A percentile compares a stretch with the other conserved stretches of the same genome.
Evolutionary conservation across 345 rosid species (phyloP).

Genomic region (Viola odorata): DNA sequence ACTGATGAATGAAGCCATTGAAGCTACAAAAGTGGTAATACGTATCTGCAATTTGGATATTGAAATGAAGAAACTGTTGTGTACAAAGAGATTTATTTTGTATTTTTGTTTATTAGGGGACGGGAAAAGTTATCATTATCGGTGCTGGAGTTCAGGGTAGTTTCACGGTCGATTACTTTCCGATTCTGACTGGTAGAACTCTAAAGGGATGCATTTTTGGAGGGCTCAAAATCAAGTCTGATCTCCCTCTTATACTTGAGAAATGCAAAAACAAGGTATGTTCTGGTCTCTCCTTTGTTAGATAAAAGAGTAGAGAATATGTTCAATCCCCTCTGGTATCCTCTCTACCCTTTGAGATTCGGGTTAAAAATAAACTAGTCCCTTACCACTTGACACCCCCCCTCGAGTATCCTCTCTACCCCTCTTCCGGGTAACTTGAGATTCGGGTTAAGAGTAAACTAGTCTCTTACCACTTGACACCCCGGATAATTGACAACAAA

Average conservation of each 20-base stretch:
- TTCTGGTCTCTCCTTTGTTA: no score
- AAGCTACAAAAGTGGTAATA: constrained; percentile 40
- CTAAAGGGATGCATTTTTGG: constrained; percentile 54
- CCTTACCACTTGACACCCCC: no score
- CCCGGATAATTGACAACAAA: no score
- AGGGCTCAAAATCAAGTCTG: constrained; percentile 48
- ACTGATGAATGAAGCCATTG: constrained; percentile 43
- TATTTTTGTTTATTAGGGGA: constrained; percentile 28
- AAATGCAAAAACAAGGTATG: constrained; percentile 42
- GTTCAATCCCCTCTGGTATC: neutral
- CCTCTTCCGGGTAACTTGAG: no score
- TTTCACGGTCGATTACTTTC: constrained; percentile 17
- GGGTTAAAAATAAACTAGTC: no score
- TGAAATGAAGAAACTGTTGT: neutral
- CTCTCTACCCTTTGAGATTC: neutral
- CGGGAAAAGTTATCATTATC: constrained; percentile 39
- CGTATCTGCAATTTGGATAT: neutral
- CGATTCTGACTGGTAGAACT: constrained; percentile 39
- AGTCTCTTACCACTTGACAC: neutral
- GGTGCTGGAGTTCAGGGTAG: constrained; percentile 25
- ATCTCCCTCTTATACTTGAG: constrained; percentile 40
- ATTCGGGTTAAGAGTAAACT: neutral
- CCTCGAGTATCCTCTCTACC: no score
- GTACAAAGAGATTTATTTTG: neutral
- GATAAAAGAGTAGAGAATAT: no score